A percentile compares a stretch with the other conserved stretches of the same genome.
phyloP scores from a whole-genome alignment of 2,329 filamentous ascomycete genomes.

The Botryotinia calthae region DNA sequence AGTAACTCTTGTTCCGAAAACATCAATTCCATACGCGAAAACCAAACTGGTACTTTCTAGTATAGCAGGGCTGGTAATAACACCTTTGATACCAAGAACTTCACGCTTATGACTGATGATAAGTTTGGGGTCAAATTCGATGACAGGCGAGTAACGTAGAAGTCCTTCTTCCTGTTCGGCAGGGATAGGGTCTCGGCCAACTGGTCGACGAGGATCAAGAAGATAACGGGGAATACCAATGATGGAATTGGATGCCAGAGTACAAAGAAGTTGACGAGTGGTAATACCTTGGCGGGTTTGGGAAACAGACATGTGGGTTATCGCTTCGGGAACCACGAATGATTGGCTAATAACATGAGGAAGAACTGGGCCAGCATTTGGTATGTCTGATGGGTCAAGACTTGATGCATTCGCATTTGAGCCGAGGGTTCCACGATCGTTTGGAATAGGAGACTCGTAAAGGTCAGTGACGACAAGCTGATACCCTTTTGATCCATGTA shows the following conservation, averaged over 20 bases:
- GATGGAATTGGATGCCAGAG: constrained; percentile 71
- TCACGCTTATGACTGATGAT: constrained; percentile 80
- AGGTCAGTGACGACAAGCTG: constrained; percentile 84
- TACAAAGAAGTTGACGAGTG: constrained; percentile 75
- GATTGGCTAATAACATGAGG: constrained; percentile 78
- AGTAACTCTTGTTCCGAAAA: constrained; percentile 83
- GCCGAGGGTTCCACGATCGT: constrained; percentile 79
- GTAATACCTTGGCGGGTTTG: constrained; percentile 92
- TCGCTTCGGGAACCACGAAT: constrained; percentile 76
- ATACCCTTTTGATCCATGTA: constrained; percentile 71
- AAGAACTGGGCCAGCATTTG: constrained; percentile 52
- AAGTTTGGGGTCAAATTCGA: constrained; percentile 82
- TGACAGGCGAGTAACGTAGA: constrained; percentile 67
- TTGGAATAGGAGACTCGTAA: constrained; percentile 79
- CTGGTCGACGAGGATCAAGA: constrained; percentile 81
- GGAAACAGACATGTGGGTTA: constrained; percentile 77
- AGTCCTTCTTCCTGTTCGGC: constrained; percentile 83
- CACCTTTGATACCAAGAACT: constrained; percentile 68
- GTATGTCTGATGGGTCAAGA: constrained; percentile 61
- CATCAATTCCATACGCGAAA: constrained; percentile 82
- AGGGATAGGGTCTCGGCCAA: constrained; percentile 77
- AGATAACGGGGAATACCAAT: constrained; percentile 74
- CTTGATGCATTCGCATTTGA: constrained; percentile 72
- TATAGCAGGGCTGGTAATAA: constrained; percentile 73
- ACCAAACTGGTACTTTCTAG: constrained; percentile 91